phyloP scores from a whole-genome alignment of 495 filamentous ascomycete genomes.

The Penicillium crystallinum region DNA sequence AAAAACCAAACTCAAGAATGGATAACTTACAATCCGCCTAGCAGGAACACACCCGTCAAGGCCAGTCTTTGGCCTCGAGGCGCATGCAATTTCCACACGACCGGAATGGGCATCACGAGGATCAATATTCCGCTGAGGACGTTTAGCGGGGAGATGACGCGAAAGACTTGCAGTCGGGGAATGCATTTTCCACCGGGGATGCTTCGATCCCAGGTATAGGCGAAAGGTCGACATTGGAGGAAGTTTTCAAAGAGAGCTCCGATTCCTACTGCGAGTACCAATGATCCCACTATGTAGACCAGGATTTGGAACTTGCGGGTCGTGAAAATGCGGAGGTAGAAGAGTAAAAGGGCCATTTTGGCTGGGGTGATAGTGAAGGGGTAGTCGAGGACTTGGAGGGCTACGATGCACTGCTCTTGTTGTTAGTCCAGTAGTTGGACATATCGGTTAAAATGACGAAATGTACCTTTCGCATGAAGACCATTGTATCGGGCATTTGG shows the following conservation, averaged over 20 bases:
- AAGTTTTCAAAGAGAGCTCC: constrained; percentile 14
- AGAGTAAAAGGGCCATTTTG: constrained; percentile 34
- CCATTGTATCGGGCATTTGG: constrained; percentile 9
- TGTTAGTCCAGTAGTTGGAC: background rate
- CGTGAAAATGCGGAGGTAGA: constrained; percentile 35
- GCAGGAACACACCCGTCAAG: constrained; percentile 19
- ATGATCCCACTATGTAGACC: constrained; percentile 27
- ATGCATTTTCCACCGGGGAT: constrained; percentile 20
- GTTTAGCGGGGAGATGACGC: constrained; percentile 20
- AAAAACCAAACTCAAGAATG: background rate
- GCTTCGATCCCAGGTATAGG: constrained; percentile 20
- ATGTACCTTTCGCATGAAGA: constrained; percentile 9
- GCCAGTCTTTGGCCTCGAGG: constrained; percentile 13
- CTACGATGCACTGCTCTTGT: constrained; percentile 5
- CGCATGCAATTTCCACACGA: constrained; percentile 27
- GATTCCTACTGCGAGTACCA: constrained; percentile 14
- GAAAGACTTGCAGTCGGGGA: constrained; percentile 17
- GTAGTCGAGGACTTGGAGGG: constrained; percentile 26
- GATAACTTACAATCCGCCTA: constrained; percentile 21
- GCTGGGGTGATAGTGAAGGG: constrained; percentile 28
- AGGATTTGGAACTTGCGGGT: constrained; percentile 16
- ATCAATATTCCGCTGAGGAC: constrained; percentile 30
- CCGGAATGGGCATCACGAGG: constrained; percentile 37
- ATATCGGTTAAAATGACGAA: background rate
- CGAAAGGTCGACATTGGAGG: constrained; percentile 26